These are phyloP conservation scores for Arctium minus DNA, from an alignment of 129 eudicot genomes.

Conservation along the genomic window DNA sequence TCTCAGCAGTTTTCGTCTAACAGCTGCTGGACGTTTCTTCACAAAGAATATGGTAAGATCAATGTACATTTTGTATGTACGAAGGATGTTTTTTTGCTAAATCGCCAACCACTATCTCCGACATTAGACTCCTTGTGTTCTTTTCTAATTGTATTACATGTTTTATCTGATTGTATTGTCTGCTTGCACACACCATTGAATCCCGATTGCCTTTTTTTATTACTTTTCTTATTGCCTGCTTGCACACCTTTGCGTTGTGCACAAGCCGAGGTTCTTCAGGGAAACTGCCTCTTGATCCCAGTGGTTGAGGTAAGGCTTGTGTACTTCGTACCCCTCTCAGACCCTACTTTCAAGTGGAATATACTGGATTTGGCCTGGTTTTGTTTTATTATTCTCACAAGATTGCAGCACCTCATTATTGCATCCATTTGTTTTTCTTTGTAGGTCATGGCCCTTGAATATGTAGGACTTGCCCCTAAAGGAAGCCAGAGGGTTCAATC, in stretches of 20 bases:
- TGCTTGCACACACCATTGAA: no score
- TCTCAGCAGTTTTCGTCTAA: slow-evolving; percentile 70
- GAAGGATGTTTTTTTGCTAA: neutral
- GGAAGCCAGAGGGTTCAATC: slow-evolving; percentile 96
- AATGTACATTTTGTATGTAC: neutral
- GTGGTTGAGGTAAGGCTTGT: no score
- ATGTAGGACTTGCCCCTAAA: slow-evolving; percentile 77
- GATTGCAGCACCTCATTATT: neutral
- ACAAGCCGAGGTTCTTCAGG: no score
- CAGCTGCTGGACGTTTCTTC: slow-evolving; percentile 78
- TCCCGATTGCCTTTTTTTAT: no score
- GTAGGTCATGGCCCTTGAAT: slow-evolving; percentile 73
- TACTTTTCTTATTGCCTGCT: no score
- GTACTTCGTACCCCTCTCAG: no score
- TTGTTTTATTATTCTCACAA: neutral
- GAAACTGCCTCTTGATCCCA: no score
- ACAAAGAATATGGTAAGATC: slow-evolving; percentile 79
- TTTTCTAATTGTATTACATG: neutral
- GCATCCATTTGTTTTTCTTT: neutral
- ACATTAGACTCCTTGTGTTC: neutral
- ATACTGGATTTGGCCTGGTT: neutral
- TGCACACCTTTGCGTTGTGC: no score
- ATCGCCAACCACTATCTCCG: neutral
- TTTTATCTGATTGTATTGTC: neutral
- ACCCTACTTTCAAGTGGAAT: neutral